Evolutionary conservation across 2,329 filamentous ascomycete species (phyloP).

Genomic region (Sphaerulina musiva): DNA sequence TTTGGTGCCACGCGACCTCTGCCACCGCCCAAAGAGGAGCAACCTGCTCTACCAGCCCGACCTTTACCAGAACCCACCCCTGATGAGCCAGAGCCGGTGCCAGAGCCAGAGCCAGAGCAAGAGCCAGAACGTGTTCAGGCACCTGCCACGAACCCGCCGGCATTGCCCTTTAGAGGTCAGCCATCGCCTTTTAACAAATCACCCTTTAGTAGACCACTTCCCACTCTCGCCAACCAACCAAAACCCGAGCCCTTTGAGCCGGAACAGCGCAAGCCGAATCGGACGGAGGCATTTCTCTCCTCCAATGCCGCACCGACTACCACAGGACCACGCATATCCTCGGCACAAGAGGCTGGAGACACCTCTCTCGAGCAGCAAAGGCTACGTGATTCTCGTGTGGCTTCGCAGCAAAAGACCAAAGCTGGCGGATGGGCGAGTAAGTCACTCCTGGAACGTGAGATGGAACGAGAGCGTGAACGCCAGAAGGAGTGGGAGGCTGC

Average conservation of each 20-base stretch:
- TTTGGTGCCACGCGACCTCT: conserved; percentile 34
- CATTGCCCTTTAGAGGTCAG: conserved; percentile 43
- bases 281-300: conserved; percentile 54
- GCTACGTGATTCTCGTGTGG: conserved; percentile 55
- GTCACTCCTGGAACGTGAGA: conserved; percentile 69
- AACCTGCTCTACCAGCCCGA: conserved; percentile 18
- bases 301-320: conserved; percentile 48
- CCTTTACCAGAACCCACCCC: conserved; percentile 21
- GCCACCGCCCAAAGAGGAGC: conserved; percentile 15
- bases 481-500: conserved; percentile 75
- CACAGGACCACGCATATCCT: conserved; percentile 34
- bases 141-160: background rate
- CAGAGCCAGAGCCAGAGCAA: conserved; percentile 10
- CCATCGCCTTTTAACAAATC: conserved; percentile 36
- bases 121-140: conserved; percentile 24
- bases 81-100: conserved; percentile 12
- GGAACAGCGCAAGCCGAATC: conserved; percentile 33
- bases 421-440: conserved; percentile 59
- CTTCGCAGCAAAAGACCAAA: conserved; percentile 56
- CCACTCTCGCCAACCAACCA: conserved; percentile 18
- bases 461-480: conserved; percentile 70
- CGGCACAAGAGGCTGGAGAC: conserved; percentile 45
- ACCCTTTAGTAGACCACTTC: conserved; percentile 25
- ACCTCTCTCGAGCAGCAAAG: conserved; percentile 44
- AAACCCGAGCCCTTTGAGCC: conserved; percentile 22